A percentile compares a stretch with the other conserved stretches of the same genome.
Conservation (phyloP, 208 protist genomes). For the Leishmania braziliensis region DNA sequence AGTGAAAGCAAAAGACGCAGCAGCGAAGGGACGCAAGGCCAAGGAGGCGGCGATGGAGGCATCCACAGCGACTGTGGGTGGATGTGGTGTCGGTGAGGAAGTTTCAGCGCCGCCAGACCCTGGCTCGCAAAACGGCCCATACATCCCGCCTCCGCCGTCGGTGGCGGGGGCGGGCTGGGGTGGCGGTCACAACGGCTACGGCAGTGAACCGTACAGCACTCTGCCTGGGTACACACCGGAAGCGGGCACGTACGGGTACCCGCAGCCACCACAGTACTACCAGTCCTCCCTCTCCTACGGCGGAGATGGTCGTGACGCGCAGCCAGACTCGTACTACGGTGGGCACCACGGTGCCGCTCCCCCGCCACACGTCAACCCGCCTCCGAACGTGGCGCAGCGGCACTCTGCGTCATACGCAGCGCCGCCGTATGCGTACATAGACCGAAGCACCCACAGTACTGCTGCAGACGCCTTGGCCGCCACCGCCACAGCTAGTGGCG, state of each 20-base stretch:
- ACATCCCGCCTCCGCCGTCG: not conserved
- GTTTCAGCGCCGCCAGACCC: not conserved
- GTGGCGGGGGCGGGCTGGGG: not conserved
- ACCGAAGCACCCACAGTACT: not conserved
- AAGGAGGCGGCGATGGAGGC: not conserved
- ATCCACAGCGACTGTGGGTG: not conserved
- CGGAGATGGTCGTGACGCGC: not conserved
- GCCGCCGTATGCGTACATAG: not conserved
- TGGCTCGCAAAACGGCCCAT: not conserved
- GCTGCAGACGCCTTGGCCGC: not conserved
- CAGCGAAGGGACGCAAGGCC: not conserved
- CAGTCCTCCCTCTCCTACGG: not conserved
- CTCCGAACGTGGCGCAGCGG: not conserved
- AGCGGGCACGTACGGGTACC: not conserved
- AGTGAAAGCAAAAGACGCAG: not conserved
- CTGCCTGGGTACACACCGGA: constrained; percentile 3
- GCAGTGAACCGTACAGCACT: not conserved
- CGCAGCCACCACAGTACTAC: constrained; percentile 7
- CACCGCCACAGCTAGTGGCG: not conserved
- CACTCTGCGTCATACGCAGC: not conserved
- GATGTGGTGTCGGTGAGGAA: not conserved
- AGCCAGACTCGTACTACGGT: not conserved
- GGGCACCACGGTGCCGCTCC: not conserved
- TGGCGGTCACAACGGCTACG: not conserved
- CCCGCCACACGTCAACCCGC: not conserved